These are phyloP conservation scores for Pseudonitzschia multistriata DNA, from an alignment of 108 stramenopile species.

Conservation along the genomic window DNA sequence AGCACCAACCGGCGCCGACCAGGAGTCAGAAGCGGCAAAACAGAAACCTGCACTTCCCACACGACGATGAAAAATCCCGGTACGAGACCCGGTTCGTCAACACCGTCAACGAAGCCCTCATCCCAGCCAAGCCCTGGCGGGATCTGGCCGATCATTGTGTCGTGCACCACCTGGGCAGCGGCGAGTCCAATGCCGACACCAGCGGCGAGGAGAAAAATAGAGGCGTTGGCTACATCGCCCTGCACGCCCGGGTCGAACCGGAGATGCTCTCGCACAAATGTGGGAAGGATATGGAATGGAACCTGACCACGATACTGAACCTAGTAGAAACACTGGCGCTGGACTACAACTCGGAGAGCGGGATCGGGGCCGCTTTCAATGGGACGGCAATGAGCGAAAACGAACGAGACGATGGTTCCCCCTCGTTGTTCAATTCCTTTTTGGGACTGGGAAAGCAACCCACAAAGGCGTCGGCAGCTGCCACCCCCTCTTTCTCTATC, in stretches of 20 bases:
- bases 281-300: constrained; percentile 48
- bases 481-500: no score
- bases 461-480: no score
- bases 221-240: constrained; percentile 39
- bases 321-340: constrained; percentile 27
- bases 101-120: constrained; percentile 24
- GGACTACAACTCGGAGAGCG: constrained; percentile 3
- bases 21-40: neutral
- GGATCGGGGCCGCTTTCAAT: neutral
- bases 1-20: no score
- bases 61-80: neutral
- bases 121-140: constrained; percentile 35
- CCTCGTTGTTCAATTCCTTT: no score
- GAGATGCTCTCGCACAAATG: constrained; percentile 74
- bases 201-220: neutral
- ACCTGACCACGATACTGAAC: constrained; percentile 59
- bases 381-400: no score
- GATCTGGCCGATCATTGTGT: constrained; percentile 31
- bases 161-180: neutral
- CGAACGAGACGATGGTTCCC: neutral
- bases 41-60: neutral
- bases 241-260: constrained; percentile 77
- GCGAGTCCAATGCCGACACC: neutral
- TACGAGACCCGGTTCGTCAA: neutral
- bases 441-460: no score